These are phyloP conservation scores for Pelargonium nanum DNA, from an alignment of 345 rosid species.

Conservation along the genomic window DNA sequence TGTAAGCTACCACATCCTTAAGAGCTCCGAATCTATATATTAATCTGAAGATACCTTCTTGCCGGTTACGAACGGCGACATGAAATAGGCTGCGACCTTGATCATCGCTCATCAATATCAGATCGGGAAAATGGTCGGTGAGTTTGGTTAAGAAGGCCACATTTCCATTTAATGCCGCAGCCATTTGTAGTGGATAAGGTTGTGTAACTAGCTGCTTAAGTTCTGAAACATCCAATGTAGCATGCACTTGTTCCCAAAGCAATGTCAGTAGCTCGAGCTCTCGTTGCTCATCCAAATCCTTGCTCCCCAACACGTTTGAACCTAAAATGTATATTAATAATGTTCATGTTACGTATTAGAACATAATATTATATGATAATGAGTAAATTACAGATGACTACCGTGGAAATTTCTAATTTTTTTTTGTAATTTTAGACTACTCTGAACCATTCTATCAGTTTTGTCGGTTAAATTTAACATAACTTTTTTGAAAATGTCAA, in stretches of 20 bases:
- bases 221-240: conserved; percentile 3
- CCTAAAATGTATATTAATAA: too few relatives aligned
- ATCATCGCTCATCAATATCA: conserved; percentile 7
- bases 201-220: conserved; percentile 4
- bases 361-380: too few relatives aligned
- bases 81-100: conserved; percentile 11
- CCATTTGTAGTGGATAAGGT: conserved; percentile 4
- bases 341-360: too few relatives aligned
- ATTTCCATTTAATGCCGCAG: conserved; percentile 5
- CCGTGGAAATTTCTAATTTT: too few relatives aligned
- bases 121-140: conserved; percentile 9
- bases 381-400: too few relatives aligned
- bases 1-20: conserved; percentile 7
- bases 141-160: background rate
- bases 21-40: conserved; percentile 10
- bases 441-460: too few relatives aligned
- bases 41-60: conserved; percentile 9
- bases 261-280: too few relatives aligned
- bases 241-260: background rate
- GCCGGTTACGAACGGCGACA: conserved; percentile 15
- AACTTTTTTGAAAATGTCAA: too few relatives aligned
- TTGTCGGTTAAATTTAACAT: too few relatives aligned
- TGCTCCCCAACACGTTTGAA: too few relatives aligned
- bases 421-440: too few relatives aligned
- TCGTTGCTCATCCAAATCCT: too few relatives aligned